These are phyloP conservation scores for Acer yangbiense DNA, from an alignment of 345 rosid species.

Conservation along the genomic window DNA sequence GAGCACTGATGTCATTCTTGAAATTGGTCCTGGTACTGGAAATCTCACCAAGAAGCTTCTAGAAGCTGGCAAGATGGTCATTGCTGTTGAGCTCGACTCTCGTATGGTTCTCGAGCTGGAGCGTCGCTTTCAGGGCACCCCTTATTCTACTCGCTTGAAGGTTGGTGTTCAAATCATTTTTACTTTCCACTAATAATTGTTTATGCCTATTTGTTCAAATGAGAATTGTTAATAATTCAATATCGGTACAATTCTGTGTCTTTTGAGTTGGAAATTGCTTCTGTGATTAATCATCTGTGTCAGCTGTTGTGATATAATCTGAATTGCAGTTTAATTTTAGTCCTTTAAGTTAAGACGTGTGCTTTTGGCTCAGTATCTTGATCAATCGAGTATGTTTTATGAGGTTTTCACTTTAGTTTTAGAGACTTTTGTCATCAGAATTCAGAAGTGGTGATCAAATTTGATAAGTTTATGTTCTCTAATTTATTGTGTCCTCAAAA, in stretches of 20 bases:
- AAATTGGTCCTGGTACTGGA: conserved; percentile 94
- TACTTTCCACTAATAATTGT: not conserved
- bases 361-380: not conserved
- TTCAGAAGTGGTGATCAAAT: not conserved
- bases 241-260: not conserved
- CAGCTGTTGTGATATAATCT: not conserved
- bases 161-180: conserved; percentile 13
- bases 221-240: not conserved
- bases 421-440: not conserved
- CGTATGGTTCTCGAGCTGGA: conserved; percentile 95
- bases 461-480: not conserved
- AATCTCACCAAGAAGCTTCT: conserved; percentile 92
- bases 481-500: not conserved
- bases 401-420: not conserved
- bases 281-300: not conserved
- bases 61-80: conserved; percentile 77
- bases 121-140: conserved; percentile 89
- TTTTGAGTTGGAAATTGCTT: not conserved
- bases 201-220: not conserved
- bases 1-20: conserved; percentile 78
- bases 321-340: not conserved
- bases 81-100: conserved; percentile 86
- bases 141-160: conserved; percentile 56
- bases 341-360: not conserved
- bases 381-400: not conserved